Evolutionary conservation across 768 basidiomycete species (phyloP).

Genomic region (Leccinum pellstonianum): DNA sequence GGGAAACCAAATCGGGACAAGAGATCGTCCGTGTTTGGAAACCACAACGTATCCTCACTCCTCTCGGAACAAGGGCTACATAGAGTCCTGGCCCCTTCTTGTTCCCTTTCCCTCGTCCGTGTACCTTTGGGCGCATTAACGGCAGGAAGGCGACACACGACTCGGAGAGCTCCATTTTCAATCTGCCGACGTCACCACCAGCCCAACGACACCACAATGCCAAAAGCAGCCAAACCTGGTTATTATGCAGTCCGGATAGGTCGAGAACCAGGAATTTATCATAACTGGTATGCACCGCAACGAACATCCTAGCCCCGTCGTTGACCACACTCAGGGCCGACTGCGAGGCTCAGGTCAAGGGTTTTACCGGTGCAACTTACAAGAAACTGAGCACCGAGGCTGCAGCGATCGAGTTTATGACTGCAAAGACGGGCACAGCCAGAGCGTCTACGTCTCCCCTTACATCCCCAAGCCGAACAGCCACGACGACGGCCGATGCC

Average conservation of each 20-base stretch:
- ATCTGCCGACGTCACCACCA: not conserved
- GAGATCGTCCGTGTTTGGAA: conserved; percentile 24
- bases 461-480: conserved; percentile 31
- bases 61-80: conserved; percentile 20
- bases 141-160: not conserved
- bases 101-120: not conserved
- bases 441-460: conserved; percentile 11
- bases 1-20: conserved; percentile 19
- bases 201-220: conserved; percentile 28
- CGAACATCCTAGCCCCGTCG: conserved; percentile 31
- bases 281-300: conserved; percentile 56
- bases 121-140: not conserved
- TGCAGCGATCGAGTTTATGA: conserved; percentile 61
- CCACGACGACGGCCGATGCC: not conserved
- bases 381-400: conserved; percentile 61
- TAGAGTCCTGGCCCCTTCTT: not conserved
- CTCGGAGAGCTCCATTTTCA: not conserved
- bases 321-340: conserved; percentile 55
- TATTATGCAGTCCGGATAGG: conserved; percentile 80
- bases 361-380: conserved; percentile 57
- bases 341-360: conserved; percentile 64
- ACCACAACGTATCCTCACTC: not conserved
- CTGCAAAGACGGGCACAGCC: conserved; percentile 28
- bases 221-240: conserved; percentile 40
- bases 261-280: conserved; percentile 60